Evolutionary conservation across 768 basidiomycete genomes (phyloP), one percentile per base, ranked within the genome.

Genomic region (Tephrocybe sp.): DNA sequence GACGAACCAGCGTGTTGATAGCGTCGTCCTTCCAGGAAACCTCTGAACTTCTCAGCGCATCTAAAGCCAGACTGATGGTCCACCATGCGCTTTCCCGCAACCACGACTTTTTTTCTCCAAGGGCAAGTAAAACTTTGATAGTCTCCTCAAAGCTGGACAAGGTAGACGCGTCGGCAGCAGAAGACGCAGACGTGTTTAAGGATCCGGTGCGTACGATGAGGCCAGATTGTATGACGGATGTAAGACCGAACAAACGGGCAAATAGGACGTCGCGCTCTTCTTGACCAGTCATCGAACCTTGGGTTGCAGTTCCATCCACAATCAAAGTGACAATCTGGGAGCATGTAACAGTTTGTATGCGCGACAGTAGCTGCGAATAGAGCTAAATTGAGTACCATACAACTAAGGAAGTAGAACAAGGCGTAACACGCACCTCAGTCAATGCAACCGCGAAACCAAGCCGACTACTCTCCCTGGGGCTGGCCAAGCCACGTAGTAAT

Each of bases 391-490:
- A 42, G 38, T 49, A 22, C 43, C n/a, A 32, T 35, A 34, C 32
- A 20, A 26, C 20, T 16, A 12, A 19, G 36, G 22, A 26, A 16
- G 12, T 32, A 44, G 10, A 50, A 12, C 11, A 11, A 6, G 17
- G 33, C 7, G 5, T 11, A 12, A 17, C 40, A 63, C 81, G 59
- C 62, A 96, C 95, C 77, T 97, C 95, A 0, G 96, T 93, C 58
- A 99, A 73, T 30, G 94, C 93, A 39, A 99, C 96, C 8, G 94
- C 92, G 65, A 98, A 99, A 14, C 96, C 96, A 33, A 98, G 72
- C 57, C 96, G 72, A 67, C 93, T 96, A 66, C 91, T 92, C 65
- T 99, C 95, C 60, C 94, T 76, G 1, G 93, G 89, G 66, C 92
- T 95, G 0, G 89, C 92, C 26, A 99, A 75, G 11, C 96, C 96